Conservation (phyloP, 495 filamentous ascomycete species). For the Neurospora pannonica region DNA sequence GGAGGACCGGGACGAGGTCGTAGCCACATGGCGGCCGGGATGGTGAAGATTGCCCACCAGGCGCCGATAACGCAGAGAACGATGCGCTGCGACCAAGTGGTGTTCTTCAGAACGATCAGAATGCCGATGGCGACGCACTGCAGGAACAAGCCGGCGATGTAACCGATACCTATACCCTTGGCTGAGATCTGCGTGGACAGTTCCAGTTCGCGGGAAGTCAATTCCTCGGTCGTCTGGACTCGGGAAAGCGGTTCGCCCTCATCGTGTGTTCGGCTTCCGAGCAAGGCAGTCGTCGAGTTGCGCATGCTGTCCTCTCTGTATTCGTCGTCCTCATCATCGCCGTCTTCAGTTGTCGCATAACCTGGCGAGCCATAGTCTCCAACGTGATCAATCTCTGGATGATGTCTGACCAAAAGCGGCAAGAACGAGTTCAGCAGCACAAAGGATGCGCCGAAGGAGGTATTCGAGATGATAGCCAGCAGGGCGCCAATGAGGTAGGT, state of each 20-base stretch:
- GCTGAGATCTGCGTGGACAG: constrained; percentile 82
- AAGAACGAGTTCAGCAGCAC: constrained; percentile 79
- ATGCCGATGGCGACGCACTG: constrained; percentile 70
- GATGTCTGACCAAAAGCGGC: constrained; percentile 69
- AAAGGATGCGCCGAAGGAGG: constrained; percentile 79
- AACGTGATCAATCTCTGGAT: constrained; percentile 43
- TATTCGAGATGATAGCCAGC: constrained; percentile 82
- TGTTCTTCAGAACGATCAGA: constrained; percentile 57
- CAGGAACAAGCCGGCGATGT: constrained; percentile 70
- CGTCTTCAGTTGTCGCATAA: constrained; percentile 1
- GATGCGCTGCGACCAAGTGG: constrained; percentile 67
- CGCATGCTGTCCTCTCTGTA: constrained; percentile 13
- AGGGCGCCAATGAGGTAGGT: constrained; percentile 73
- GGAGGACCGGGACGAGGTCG: constrained; percentile 83
- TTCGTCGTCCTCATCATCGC: constrained; percentile 8
- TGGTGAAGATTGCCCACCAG: constrained; percentile 94
- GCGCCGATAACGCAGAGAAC: constrained; percentile 77
- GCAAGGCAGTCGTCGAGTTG: constrained; percentile 37
- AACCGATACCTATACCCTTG: constrained; percentile 83
- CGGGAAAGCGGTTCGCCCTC: constrained; percentile 28
- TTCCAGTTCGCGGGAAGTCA: constrained; percentile 55
- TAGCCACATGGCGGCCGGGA: constrained; percentile 86
- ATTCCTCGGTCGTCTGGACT: constrained; percentile 28
- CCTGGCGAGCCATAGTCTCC: constrained; percentile 3
- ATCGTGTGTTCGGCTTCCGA: constrained; percentile 15